Base-by-base conservation (phyloP, 2,329 filamentous ascomycete species). In the Blumeria graminis region DNA sequence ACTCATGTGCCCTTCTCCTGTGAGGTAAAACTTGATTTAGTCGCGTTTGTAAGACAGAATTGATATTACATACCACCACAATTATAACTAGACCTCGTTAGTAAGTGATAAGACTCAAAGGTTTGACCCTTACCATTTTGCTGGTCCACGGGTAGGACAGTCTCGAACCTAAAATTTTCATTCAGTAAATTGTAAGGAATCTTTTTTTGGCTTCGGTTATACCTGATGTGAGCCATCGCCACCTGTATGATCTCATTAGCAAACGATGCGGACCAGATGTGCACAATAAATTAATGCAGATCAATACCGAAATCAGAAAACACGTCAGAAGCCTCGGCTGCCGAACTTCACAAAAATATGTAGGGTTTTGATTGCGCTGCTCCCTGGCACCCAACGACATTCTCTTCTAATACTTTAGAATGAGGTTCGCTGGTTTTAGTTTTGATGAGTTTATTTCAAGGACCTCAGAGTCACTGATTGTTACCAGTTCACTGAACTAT, bases 71-170 rank as follows among this genome's bases (percentile, higher is more conserved):
- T 76, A 83, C 81, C 78, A 70, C 81, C 81, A 69, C 84, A 88
- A 77, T 86, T 87, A 74, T 86, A 88, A 78, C 82, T 85, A 68
- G 56, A 38, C 5, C 14, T 34, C 34, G 53, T 64, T 55, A 63
- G 60, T 46, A 50, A 7, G 55, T 22, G 61, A 38, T 34, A 14
- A 16, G 22, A 34, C 10, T 9, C 3, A 56, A 14, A 38, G 39
- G 33, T 28, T 28, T 28, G 4, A 28, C 22, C 22, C 80, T 70
- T 73, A 88, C 84, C 84, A 89, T 71, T 86, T 88, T 65, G 84
- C 80, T 64, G 82, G 81, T 65, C 84, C 84, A 72, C 84, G 84
- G 76, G 81, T 86, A 66, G 86, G 86, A 77, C 86, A 92, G 67
- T 90, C 85, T 66, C 85, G 84, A 66, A 85, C 84, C 84, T 87